These are phyloP conservation scores for Cryptococcus depauperatus DNA, from an alignment of 1,284 basidiomycete genomes.

Conservation along the genomic window DNA sequence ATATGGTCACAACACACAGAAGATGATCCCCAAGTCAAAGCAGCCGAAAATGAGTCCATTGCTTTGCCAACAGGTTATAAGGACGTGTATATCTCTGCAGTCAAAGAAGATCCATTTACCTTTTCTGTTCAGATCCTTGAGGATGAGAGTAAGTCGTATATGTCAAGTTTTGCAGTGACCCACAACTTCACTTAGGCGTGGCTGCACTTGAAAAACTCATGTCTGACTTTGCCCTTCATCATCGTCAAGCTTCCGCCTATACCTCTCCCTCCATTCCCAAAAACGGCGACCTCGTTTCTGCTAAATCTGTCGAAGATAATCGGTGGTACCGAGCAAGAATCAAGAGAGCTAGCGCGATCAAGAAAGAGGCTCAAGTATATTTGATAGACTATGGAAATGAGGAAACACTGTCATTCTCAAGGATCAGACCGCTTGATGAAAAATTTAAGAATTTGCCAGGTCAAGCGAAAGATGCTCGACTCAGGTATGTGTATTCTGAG, in stretches of 20 bases:
- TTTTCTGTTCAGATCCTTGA: constrained; percentile 86
- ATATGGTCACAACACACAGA: constrained; percentile 77
- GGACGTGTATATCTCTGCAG: constrained; percentile 85
- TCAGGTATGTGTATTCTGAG: constrained; percentile 23
- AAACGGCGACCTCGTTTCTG: constrained; percentile 81
- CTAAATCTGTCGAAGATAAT: constrained; percentile 57
- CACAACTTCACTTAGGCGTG: constrained; percentile 53
- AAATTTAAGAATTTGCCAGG: constrained; percentile 77
- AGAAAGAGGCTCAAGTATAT: constrained; percentile 53
- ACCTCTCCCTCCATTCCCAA: constrained; percentile 63
- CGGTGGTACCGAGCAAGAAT: constrained; percentile 92
- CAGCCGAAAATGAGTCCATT: constrained; percentile 46
- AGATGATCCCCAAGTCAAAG: constrained; percentile 50
- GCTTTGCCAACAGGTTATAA: constrained; percentile 74
- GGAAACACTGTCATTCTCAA: constrained; percentile 62
- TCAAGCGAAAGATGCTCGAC: constrained; percentile 48
- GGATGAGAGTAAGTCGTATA: constrained; percentile 59
- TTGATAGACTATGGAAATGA: constrained; percentile 64
- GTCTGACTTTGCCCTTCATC: constrained; percentile 80
- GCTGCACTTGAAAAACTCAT: constrained; percentile 85
- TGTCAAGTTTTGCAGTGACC: background rate
- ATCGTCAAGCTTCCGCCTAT: constrained; percentile 55
- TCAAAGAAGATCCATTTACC: constrained; percentile 65
- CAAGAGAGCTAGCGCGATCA: constrained; percentile 66
- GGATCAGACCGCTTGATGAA: constrained; percentile 69